Evolutionary conservation across 2,329 filamentous ascomycete species (phyloP).

Genomic region (Calonectria crousiana): DNA sequence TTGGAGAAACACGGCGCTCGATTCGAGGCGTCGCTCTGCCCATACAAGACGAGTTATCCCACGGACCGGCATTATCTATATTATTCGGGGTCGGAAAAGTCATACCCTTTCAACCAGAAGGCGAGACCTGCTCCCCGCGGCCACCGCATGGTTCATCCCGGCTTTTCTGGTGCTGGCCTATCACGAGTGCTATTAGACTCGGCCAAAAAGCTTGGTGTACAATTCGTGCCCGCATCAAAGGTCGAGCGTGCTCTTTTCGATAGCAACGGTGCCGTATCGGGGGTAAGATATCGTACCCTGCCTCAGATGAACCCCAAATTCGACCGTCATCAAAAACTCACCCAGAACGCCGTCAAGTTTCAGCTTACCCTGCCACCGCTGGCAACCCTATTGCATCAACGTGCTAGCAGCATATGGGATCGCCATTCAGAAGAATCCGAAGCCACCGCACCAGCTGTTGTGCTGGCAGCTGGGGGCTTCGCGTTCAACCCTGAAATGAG

Average conservation of each 20-base stretch:
- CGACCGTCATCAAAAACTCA: not conserved
- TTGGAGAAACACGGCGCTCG: constrained; percentile 9
- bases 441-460: not conserved
- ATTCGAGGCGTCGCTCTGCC: constrained; percentile 7
- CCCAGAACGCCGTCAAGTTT: not conserved
- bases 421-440: not conserved
- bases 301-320: not conserved
- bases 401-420: not conserved
- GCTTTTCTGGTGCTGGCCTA: not conserved
- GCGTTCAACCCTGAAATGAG: not conserved
- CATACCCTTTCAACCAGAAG: not conserved
- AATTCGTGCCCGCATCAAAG: not conserved
- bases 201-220: not conserved
- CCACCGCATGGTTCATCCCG: not conserved
- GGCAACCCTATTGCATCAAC: not conserved
- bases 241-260: not conserved
- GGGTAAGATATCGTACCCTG: not conserved
- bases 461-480: not conserved
- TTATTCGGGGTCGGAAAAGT: not conserved
- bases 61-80: not conserved
- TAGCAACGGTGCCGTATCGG: not conserved
- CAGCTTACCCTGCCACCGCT: not conserved
- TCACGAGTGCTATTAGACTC: not conserved
- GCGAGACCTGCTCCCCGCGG: not conserved
- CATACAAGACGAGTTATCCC: constrained; percentile 6